Evolutionary conservation across 306 rosid genomes (phyloP).

Genomic region (Corylus avellana): DNA sequence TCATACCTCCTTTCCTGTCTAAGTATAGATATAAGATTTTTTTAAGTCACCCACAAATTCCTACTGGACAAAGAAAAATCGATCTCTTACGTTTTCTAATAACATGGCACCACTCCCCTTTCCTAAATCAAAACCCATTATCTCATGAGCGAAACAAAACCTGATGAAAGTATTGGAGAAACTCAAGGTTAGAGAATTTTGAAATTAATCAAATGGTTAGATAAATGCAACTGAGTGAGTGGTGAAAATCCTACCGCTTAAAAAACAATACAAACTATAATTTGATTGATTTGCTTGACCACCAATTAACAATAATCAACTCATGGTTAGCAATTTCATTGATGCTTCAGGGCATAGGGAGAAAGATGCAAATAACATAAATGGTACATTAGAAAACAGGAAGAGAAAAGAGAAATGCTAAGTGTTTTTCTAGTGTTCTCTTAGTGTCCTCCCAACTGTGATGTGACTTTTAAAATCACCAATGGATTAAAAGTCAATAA

Average conservation of each 20-base stretch:
- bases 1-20: no score
- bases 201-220: neutral
- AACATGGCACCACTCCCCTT: neutral
- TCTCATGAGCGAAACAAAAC: neutral
- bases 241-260: neutral
- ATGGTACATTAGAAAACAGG: neutral
- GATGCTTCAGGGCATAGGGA: neutral
- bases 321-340: neutral
- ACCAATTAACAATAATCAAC: neutral
- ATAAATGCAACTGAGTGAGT: neutral
- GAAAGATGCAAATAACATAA: neutral
- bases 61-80: no score
- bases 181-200: neutral
- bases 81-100: no score
- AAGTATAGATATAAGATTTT: no score
- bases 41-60: no score
- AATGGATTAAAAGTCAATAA: no score
- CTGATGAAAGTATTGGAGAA: neutral
- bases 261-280: neutral
- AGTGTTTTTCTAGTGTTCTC: no score
- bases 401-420: no score
- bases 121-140: neutral
- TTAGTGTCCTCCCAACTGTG: no score
- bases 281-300: neutral
- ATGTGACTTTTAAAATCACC: no score